Percentiles rank a stretch among this genome's conserved stretches.
phyloP scores from a whole-genome alignment of 345 rosid species.

The Lagerstroemia speciosa region DNA sequence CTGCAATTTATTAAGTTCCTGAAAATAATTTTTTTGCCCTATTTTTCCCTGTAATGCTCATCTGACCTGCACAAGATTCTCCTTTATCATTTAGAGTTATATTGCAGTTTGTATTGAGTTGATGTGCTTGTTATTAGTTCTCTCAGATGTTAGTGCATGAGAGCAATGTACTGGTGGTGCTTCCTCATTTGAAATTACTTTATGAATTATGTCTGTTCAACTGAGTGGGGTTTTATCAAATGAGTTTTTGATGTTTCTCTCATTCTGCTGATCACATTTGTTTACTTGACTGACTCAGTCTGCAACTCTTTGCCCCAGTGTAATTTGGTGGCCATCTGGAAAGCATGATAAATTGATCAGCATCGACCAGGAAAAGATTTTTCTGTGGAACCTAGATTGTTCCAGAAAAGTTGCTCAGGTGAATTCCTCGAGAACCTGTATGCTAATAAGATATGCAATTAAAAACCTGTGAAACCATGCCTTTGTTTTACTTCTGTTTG shows the following conservation, averaged over 20 bases:
- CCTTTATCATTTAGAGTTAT: not conserved
- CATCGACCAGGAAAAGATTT: slow-evolving; percentile 69
- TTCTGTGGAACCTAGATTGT: slow-evolving; percentile 73
- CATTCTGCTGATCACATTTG: not conserved
- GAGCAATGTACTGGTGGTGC: not conserved
- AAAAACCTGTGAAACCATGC: not conserved
- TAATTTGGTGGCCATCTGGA: slow-evolving; percentile 89
- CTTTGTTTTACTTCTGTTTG: not conserved
- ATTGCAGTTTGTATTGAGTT: not conserved
- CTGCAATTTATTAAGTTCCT: not conserved
- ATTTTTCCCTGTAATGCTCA: not conserved
- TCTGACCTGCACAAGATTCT: not conserved
- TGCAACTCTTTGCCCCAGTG: slow-evolving; percentile 22
- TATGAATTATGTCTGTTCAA: not conserved
- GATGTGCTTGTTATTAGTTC: not conserved
- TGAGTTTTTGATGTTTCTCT: not conserved
- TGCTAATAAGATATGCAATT: not conserved
- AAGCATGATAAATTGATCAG: slow-evolving; percentile 74
- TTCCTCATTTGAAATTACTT: not conserved
- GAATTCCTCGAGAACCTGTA: not conserved
- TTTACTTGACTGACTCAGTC: slow-evolving; percentile 5
- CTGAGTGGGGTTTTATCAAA: not conserved
- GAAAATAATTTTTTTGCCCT: not conserved
- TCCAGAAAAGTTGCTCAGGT: slow-evolving; percentile 77
- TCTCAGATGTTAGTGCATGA: not conserved